Conservation (phyloP, 2,329 filamentous ascomycete species). For the Fusarium sp. region DNA sequence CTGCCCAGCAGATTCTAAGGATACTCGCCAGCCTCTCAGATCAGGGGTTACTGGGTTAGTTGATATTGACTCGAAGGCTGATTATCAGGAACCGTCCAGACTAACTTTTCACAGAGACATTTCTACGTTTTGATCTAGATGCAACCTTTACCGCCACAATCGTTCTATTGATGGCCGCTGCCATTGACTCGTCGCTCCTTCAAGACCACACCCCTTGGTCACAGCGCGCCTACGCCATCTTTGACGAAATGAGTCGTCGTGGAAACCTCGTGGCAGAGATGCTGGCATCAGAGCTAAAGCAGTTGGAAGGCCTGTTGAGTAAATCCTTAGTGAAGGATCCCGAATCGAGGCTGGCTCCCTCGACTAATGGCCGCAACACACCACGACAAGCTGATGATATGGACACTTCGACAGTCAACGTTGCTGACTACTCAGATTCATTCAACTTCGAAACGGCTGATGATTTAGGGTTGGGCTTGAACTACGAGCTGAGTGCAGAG, state of each 20-base stretch:
- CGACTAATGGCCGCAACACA: background rate
- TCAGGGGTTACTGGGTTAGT: slow-evolving; percentile 27
- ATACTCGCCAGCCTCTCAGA: slow-evolving; percentile 32
- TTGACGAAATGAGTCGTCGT: slow-evolving; percentile 59
- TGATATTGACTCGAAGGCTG: too few species aligned
- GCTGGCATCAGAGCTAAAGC: slow-evolving; percentile 39
- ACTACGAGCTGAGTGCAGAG: slow-evolving; percentile 37
- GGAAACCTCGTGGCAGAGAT: slow-evolving; percentile 60
- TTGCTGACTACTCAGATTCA: slow-evolving; percentile 1
- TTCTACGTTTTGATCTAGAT: slow-evolving; percentile 29
- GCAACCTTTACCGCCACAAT: slow-evolving; percentile 50
- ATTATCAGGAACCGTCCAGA: too few species aligned
- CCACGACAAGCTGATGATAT: slow-evolving; percentile 5
- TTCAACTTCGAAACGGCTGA: slow-evolving; percentile 15
- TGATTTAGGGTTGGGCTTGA: slow-evolving; percentile 21
- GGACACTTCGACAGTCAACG: background rate
- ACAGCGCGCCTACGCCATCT: slow-evolving; percentile 55
- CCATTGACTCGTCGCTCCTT: slow-evolving; percentile 51
- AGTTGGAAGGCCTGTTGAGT: slow-evolving; percentile 19
- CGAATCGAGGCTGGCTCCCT: background rate
- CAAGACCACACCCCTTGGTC: slow-evolving; percentile 53
- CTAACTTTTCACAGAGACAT: slow-evolving; percentile 14
- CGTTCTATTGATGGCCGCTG: slow-evolving; percentile 53
- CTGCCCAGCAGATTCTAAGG: slow-evolving; percentile 28
- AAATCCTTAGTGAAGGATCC: slow-evolving; percentile 3